Evolutionary conservation across 2,329 filamentous ascomycete species (phyloP), one percentile per base, ranked within the genome.

Genomic region (Xylaria hypoxylon): DNA sequence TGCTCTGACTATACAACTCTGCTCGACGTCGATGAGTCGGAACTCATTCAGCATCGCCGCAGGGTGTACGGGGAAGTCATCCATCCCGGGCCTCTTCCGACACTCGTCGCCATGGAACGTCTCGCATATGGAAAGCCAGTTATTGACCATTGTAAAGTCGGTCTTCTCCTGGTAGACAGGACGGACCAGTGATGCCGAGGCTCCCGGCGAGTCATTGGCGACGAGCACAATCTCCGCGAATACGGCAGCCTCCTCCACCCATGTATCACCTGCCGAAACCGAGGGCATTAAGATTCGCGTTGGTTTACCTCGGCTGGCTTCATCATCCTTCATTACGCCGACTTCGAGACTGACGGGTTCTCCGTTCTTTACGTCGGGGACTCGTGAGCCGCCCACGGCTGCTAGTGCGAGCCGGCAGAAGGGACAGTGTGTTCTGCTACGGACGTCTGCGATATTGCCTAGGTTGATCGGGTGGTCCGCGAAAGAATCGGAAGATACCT

Each of bases 381-480:
- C 48, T 28, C 55, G 40, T 4, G 55, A 10, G 1, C 55, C 62
- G 22, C 62, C 62, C 3, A 64, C 48, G 31, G 62, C 62, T 13
- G 31, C 48, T 1, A 64, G 17, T 4, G 55, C 40, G 40, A 64
- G 62, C 3, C 62, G 62, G 50, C 62, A 64, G 62, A 64, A 64
- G 42, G 62, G 62, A 31, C 56, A 64, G 62, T 60, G 38, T 5
- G 33, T 45, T 1, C 56, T 42, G n/a, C 24, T 59, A 5, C 62
- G 62, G 6, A 64, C 56, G 19, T 59, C 48, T 7, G 42, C 22
- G 62, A 64, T 59, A 7, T 35, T 56, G 48, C 62, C 62, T 19
- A 64, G 50, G n/a, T 38, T 33, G 31, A 57, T 44, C 17, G 55
- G 59, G 33, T 38, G 15, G 31, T 50, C 56, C 17, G 33, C 50